These are phyloP conservation scores for Pseudotulostoma volvatum DNA, from an alignment of 495 filamentous ascomycete genomes.

Conservation along the genomic window DNA sequence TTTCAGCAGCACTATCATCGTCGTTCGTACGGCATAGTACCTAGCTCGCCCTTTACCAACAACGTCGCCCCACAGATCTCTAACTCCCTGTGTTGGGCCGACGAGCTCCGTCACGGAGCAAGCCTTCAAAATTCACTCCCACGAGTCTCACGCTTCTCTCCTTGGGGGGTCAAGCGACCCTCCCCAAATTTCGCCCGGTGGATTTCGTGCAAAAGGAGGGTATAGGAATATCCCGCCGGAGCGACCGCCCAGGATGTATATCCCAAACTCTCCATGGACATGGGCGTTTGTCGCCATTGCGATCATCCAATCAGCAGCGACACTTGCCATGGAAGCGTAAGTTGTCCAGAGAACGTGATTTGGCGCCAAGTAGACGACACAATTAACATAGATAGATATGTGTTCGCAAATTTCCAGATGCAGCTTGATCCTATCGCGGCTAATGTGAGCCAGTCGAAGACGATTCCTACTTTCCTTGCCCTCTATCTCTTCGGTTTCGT, in stretches of 20 bases:
- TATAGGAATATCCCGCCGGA: constrained; percentile 23
- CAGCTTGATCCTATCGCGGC: constrained; percentile 36
- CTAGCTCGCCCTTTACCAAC: no score
- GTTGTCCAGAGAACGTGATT: constrained; percentile 15
- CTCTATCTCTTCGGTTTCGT: constrained; percentile 96
- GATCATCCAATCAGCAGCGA: constrained; percentile 57
- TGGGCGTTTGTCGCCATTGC: constrained; percentile 68
- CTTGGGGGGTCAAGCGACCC: constrained; percentile 43
- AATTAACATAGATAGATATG: constrained; percentile 18
- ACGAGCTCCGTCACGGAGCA: constrained; percentile 31
- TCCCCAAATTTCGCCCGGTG: constrained; percentile 30
- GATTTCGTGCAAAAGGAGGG: constrained; percentile 41
- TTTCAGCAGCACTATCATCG: no score
- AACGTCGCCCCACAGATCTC: no score
- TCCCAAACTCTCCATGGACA: constrained; percentile 70
- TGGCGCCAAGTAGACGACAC: neutral
- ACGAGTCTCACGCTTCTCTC: constrained; percentile 47
- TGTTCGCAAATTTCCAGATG: constrained; percentile 44
- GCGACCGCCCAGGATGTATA: constrained; percentile 38
- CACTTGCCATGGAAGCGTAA: constrained; percentile 73
- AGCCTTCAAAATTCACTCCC: constrained; percentile 41
- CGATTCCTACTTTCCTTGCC: constrained; percentile 77
- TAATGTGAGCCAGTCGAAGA: constrained; percentile 34
- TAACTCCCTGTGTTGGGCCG: no score
- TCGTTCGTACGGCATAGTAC: no score